Conservation (phyloP, 2,329 filamentous ascomycete genomes). For the Beauveria caledonica region DNA sequence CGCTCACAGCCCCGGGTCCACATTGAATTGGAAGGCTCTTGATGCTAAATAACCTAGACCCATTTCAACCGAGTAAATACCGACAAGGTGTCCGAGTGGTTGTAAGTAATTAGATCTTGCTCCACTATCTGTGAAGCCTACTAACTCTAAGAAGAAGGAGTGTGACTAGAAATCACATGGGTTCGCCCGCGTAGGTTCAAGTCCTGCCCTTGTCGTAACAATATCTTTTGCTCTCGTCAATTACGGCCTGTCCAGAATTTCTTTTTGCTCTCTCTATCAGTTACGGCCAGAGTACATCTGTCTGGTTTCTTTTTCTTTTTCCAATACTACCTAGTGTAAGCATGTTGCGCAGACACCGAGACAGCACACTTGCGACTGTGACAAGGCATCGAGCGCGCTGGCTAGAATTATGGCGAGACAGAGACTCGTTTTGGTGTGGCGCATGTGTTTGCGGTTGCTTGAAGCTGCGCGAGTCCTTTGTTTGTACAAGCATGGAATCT, state of each 20-base stretch:
- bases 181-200: constrained; percentile 11
- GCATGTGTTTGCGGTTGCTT: neutral
- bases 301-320: too few species aligned
- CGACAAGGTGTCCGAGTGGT: constrained; percentile 10
- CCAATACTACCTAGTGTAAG: neutral
- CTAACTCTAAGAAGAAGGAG: neutral
- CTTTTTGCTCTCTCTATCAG: too few species aligned
- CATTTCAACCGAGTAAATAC: neutral
- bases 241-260: neutral
- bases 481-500: neutral
- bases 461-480: neutral
- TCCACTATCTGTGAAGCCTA: neutral
- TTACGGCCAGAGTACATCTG: too few species aligned
- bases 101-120: neutral
- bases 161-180: constrained; percentile 10
- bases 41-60: too few species aligned
- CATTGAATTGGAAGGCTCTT: too few species aligned
- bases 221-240: neutral
- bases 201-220: constrained; percentile 2
- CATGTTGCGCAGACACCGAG: neutral
- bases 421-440: neutral
- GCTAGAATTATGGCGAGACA: neutral
- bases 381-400: too few species aligned
- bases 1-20: too few species aligned
- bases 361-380: too few species aligned